Evolutionary conservation across 257 asterid species (phyloP).

Genomic region (Ophiorrhiza pumila): DNA sequence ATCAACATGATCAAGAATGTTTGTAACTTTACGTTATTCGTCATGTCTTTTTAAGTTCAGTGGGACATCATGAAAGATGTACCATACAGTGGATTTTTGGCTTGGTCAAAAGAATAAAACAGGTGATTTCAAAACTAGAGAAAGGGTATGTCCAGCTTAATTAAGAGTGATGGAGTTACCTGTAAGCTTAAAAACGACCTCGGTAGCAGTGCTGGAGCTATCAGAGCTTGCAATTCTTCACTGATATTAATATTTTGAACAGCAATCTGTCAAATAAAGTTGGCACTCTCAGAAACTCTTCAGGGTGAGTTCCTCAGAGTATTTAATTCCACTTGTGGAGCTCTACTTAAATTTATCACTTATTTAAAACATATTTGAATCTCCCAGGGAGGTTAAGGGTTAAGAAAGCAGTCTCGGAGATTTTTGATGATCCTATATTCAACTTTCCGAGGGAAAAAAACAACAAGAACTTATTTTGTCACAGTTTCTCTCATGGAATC

Average conservation of each 20-base stretch:
- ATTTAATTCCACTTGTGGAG: neutral
- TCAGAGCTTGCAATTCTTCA: slow-evolving; percentile 70
- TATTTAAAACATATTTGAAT: neutral
- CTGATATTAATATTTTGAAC: slow-evolving; percentile 65
- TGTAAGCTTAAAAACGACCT: slow-evolving; percentile 72
- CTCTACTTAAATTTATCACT: neutral
- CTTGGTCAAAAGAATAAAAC: neutral
- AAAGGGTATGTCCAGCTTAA: neutral
- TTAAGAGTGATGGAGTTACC: slow-evolving; percentile 34
- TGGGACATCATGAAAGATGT: neutral
- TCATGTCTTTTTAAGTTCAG: neutral
- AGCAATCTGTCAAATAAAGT: slow-evolving; percentile 49
- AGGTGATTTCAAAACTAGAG: neutral
- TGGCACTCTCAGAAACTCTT: neutral
- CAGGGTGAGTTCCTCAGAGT: neutral
- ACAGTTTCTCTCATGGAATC: neutral
- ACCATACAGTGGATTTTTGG: neutral
- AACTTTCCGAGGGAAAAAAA: neutral
- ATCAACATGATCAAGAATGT: neutral
- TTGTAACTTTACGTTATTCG: neutral
- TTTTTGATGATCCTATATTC: neutral
- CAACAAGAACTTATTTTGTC: neutral
- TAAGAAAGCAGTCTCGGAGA: neutral
- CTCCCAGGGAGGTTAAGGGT: neutral
- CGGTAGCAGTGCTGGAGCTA: slow-evolving; percentile 86